Percentiles rank a stretch among this genome's conserved stretches.
Evolutionary conservation across 1,284 basidiomycete genomes (phyloP).

Genomic region (Ganoderma lingzhi): DNA sequence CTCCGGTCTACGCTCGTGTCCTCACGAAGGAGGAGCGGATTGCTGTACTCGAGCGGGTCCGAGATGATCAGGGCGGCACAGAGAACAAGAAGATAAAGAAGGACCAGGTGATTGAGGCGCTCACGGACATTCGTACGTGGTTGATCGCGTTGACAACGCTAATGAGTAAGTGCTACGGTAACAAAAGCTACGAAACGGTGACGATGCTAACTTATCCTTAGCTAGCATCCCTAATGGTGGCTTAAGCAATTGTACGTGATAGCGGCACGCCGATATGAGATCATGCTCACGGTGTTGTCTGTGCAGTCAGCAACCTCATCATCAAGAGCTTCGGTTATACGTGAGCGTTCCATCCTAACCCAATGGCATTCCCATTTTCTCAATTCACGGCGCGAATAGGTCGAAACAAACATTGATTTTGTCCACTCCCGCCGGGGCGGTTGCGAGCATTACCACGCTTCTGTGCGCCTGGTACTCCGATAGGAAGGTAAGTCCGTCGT

Average conservation of each 20-base stretch:
- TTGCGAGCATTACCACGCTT: slow-evolving; percentile 57
- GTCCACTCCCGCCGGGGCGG: slow-evolving; percentile 61
- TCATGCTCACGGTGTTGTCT: background rate
- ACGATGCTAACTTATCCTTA: slow-evolving; percentile 32
- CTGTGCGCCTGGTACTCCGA: slow-evolving; percentile 72
- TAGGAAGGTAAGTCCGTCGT: slow-evolving; percentile 51
- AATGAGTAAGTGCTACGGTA: slow-evolving; percentile 52
- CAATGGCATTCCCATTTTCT: too few species aligned
- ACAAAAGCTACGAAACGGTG: background rate
- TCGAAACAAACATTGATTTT: slow-evolving; percentile 71
- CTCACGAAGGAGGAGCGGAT: slow-evolving; percentile 68
- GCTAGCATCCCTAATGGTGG: slow-evolving; percentile 74
- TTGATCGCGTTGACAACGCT: slow-evolving; percentile 65
- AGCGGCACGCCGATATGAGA: background rate
- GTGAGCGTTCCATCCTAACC: slow-evolving; percentile 41
- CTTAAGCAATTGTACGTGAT: slow-evolving; percentile 65
- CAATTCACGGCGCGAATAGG: slow-evolving; percentile 38
- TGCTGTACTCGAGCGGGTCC: slow-evolving; percentile 72
- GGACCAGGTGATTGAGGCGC: slow-evolving; percentile 64
- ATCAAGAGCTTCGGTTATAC: slow-evolving; percentile 74
- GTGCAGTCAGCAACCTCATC: slow-evolving; percentile 65
- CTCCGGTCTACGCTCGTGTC: slow-evolving; percentile 66
- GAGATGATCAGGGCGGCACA: slow-evolving; percentile 71
- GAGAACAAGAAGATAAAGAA: slow-evolving; percentile 69
- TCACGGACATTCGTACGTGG: slow-evolving; percentile 70